Base-by-base conservation (phyloP, 78 protist species). In the Dictyostelium intermedium region DNA sequence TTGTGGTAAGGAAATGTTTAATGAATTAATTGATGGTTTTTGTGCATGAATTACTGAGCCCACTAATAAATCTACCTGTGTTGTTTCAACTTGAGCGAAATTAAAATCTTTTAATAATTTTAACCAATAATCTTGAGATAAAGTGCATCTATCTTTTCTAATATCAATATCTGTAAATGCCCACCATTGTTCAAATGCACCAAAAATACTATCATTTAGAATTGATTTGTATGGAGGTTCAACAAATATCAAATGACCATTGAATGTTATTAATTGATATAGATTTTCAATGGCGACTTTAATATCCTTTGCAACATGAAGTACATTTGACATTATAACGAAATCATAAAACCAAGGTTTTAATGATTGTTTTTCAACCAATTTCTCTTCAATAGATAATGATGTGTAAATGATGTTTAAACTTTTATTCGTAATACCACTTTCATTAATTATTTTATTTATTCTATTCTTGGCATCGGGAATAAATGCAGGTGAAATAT, bases 401-500 rank as follows among this genome's bases (percentile, higher is more conserved):
- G 56, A 9, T 32, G 7, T 11, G 18, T 32, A 76, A 7, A 76
- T 37, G 2, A 76, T 37, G 20, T 76, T 39, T n/a, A 76, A 50
- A 10, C 61, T 16, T 9, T 0, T 45, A 50, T 16, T 16, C 16
- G 2, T 50, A 5, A 13, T 16, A 50, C 23, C 32, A 16, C 5
- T 23, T 2, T 76, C 80, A 14, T 18, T 76, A 16, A 70, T 50
- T 11, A 32, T 70, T 70, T 70, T 70, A 14, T 14, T 20, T 16
- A 39, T 41, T 39, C 23, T 41, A 2, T 13, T 70, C 16, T 77
- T 77, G 2, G 60, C 56, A 10, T 77, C 37, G 5, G 82, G 25
- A 20, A 77, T 41, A n/a, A 77, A 77, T 41, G 37, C 9, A 16
- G 82, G 35, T 77, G 82, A 77, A 77, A 20, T n/a, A 77, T 77